Conservation (phyloP, 2,329 filamentous ascomycete genomes). For the Exophiala mesophila region DNA sequence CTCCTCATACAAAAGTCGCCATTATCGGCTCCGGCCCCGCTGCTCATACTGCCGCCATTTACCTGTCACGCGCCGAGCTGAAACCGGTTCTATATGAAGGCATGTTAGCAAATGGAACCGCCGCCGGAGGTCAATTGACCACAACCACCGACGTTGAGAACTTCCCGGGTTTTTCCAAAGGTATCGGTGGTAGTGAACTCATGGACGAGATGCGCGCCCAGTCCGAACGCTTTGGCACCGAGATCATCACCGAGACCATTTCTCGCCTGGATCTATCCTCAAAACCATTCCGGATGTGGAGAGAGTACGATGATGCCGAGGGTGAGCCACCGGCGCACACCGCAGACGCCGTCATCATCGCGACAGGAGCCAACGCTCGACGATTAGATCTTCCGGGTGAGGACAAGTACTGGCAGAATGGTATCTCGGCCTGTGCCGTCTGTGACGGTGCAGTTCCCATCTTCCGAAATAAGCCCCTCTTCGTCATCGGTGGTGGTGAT, state of each 20-base stretch:
- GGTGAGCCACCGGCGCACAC: slow-evolving; percentile 71
- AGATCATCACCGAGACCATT: slow-evolving; percentile 90
- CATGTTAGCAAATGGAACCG: slow-evolving; percentile 95
- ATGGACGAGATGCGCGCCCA: slow-evolving; percentile 97
- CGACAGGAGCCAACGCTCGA: slow-evolving; percentile 87
- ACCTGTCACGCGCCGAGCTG: slow-evolving; percentile 88
- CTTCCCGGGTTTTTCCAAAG: slow-evolving; percentile 88
- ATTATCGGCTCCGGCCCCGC: slow-evolving; percentile 91
- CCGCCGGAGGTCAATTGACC: slow-evolving; percentile 91
- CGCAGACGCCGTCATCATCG: slow-evolving; percentile 87
- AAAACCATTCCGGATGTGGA: slow-evolving; percentile 88
- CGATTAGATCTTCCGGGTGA: slow-evolving; percentile 80
- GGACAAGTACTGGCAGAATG: slow-evolving; percentile 95
- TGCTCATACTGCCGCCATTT: slow-evolving; percentile 94
- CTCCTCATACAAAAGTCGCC: slow-evolving; percentile 25
- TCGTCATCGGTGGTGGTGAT: slow-evolving; percentile 94
- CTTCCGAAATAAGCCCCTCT: slow-evolving; percentile 91
- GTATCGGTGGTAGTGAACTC: slow-evolving; percentile 78
- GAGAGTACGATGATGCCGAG: slow-evolving; percentile 72
- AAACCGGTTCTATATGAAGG: slow-evolving; percentile 96
- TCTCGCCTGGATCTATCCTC: slow-evolving; percentile 76
- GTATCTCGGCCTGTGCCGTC: slow-evolving; percentile 92
- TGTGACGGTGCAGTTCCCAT: slow-evolving; percentile 97
- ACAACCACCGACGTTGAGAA: slow-evolving; percentile 99
- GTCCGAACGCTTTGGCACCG: slow-evolving; percentile 85